A percentile compares a stretch with the other conserved stretches of the same genome.
Evolutionary conservation across 805 yeast genomes (phyloP).

Genomic region (Candida ovalis): DNA sequence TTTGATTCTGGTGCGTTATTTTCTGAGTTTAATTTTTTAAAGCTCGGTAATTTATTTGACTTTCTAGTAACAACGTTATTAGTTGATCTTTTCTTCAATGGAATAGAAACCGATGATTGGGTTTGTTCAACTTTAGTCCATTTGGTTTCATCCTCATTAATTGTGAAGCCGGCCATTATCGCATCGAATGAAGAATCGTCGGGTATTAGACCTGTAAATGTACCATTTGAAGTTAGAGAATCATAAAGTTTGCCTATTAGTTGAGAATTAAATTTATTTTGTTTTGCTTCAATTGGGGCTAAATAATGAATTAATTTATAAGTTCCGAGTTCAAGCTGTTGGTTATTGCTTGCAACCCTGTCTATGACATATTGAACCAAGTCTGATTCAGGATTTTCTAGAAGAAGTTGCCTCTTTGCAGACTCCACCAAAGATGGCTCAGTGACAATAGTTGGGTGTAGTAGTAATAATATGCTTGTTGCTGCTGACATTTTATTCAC

Average conservation of each 20-base stretch:
- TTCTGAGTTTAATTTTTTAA: conserved; percentile 22
- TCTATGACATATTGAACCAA: conserved; percentile 54
- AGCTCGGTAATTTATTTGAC: conserved; percentile 24
- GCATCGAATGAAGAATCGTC: conserved; percentile 53
- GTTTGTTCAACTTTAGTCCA: conserved; percentile 53
- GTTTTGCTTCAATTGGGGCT: conserved; percentile 48
- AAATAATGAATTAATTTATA: conserved; percentile 48
- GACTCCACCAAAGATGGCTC: conserved; percentile 43
- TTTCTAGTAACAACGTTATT: background rate
- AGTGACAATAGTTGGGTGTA: conserved; percentile 67
- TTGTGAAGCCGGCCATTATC: conserved; percentile 61
- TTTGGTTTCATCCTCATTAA: conserved; percentile 33
- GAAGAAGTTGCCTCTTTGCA: conserved; percentile 33
- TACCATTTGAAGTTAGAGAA: conserved; percentile 42
- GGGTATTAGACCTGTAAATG: conserved; percentile 51
- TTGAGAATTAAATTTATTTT: conserved; percentile 43
- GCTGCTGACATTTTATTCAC: conserved; percentile 1
- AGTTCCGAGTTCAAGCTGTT: conserved; percentile 32
- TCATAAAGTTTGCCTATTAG: conserved; percentile 38
- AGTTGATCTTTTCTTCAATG: conserved; percentile 16
- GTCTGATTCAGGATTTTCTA: conserved; percentile 28
- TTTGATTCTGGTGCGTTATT: background rate
- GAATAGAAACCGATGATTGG: conserved; percentile 16
- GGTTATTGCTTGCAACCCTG: conserved; percentile 48
- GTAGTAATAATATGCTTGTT: conserved; percentile 38